Conservation (phyloP, 371 early-diverging fungal species). For the Lichtheimia ramosa region DNA sequence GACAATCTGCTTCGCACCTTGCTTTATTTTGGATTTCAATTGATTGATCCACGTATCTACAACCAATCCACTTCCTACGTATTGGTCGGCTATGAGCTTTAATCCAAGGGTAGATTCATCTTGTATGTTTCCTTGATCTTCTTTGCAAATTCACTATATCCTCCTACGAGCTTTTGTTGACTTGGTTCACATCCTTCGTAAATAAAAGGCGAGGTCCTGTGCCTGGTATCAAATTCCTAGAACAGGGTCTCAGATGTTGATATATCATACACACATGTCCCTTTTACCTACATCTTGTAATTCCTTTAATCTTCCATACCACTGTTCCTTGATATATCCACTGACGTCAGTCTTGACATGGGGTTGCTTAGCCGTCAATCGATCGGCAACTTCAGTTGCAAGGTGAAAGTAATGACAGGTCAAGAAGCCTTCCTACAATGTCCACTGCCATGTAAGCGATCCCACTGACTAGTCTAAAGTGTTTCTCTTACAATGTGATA, state of each 20-base stretch:
- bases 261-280: background rate
- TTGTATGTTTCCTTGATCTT: constrained; percentile 29
- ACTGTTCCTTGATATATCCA: constrained; percentile 43
- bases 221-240: constrained; percentile 37
- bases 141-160: constrained; percentile 52
- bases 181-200: constrained; percentile 48
- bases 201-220: constrained; percentile 55
- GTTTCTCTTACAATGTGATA: constrained; percentile 41
- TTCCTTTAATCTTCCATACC: constrained; percentile 41
- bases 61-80: constrained; percentile 2
- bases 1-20: constrained; percentile 7
- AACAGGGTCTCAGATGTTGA: background rate
- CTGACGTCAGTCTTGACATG: constrained; percentile 47
- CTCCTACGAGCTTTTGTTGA: constrained; percentile 42
- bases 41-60: constrained; percentile 10
- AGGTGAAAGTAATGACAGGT: constrained; percentile 46
- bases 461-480: background rate
- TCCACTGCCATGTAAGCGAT: background rate
- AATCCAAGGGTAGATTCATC: constrained; percentile 25
- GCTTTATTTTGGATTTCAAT: constrained; percentile 11
- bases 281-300: constrained; percentile 35
- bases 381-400: constrained; percentile 43
- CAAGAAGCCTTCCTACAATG: constrained; percentile 47
- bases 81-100: constrained; percentile 9
- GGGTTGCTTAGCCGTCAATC: constrained; percentile 28